phyloP scores from a whole-genome alignment of 208 protist species.

The Leptomonas pyrrhocoris region DNA sequence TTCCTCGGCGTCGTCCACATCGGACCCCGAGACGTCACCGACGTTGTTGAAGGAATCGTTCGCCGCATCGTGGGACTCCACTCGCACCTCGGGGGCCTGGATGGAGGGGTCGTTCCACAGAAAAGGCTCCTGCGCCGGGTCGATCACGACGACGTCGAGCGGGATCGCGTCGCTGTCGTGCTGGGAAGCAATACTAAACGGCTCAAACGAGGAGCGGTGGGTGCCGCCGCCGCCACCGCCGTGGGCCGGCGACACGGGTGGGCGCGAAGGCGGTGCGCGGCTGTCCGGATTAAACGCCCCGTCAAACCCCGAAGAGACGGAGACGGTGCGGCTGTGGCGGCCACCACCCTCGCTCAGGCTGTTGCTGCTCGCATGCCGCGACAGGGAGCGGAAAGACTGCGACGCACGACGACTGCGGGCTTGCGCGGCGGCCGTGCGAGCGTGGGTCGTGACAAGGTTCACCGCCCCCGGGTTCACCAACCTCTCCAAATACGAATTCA shows the following conservation, averaged over 20 bases:
- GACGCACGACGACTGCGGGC: conserved; percentile 5
- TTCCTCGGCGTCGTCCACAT: conserved; percentile 25
- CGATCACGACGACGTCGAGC: conserved; percentile 31
- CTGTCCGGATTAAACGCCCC: conserved; percentile 1
- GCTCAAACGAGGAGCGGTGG: conserved; percentile 15
- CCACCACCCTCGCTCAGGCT: background rate
- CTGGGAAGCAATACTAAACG: conserved; percentile 7
- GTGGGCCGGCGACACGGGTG: background rate
- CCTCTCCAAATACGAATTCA: conserved; percentile 39
- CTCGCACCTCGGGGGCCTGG: conserved; percentile 1
- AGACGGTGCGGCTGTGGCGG: conserved; percentile 10
- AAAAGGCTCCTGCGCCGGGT: conserved; percentile 5
- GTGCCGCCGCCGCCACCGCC: background rate
- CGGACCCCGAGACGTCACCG: conserved; percentile 31
- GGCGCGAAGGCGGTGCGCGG: background rate
- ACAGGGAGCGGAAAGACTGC: background rate
- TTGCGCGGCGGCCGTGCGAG: conserved; percentile 5
- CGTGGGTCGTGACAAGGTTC: background rate
- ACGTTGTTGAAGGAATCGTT: conserved; percentile 29
- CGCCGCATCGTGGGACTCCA: background rate
- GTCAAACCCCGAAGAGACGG: conserved; percentile 13
- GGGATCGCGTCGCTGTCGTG: conserved; percentile 9
- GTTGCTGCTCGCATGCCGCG: background rate
- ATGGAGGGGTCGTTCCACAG: conserved; percentile 12
- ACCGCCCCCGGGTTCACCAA: conserved; percentile 39